A percentile compares a stretch with the other conserved stretches of the same genome.
phyloP scores from a whole-genome alignment of 805 yeast species.

The Nakazawaea siamensis region DNA sequence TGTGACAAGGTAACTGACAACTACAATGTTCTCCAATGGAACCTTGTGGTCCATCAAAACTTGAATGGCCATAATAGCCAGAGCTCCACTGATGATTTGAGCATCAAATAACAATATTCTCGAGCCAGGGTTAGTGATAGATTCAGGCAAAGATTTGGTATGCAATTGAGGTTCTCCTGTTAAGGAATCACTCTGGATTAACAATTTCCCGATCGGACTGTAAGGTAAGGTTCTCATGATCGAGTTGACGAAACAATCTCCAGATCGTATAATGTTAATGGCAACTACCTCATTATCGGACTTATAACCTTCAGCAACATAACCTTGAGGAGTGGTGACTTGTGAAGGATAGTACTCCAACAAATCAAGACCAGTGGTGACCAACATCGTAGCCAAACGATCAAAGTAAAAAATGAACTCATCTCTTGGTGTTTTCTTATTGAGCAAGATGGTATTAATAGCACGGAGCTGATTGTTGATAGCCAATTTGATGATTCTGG shows the following conservation, averaged over 20 bases:
- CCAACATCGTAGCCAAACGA: constrained; percentile 64
- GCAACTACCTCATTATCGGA: constrained; percentile 51
- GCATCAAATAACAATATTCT: constrained; percentile 74
- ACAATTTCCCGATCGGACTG: constrained; percentile 69
- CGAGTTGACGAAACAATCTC: constrained; percentile 84
- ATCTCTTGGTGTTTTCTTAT: constrained; percentile 46
- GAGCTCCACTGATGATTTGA: constrained; percentile 87
- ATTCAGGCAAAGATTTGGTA: constrained; percentile 61
- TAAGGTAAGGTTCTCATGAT: constrained; percentile 71
- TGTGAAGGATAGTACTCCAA: constrained; percentile 28
- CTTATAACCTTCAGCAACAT: constrained; percentile 17
- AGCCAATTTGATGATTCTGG: constrained; percentile 31
- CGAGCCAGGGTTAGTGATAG: constrained; percentile 17
- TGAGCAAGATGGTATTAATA: constrained; percentile 61
- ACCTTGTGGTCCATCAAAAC: constrained; percentile 80
- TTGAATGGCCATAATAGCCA: constrained; percentile 89
- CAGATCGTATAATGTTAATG: constrained; percentile 78
- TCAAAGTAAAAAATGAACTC: constrained; percentile 86
- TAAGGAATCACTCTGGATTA: constrained; percentile 78
- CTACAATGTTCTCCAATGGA: constrained; percentile 47
- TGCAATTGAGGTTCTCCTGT: constrained; percentile 96
- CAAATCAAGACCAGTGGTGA: constrained; percentile 60
- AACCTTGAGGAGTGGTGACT: constrained; percentile 22
- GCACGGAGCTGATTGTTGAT: constrained; percentile 61
- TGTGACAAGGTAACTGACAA: constrained; percentile 69